Evolutionary conservation across 2,329 filamentous ascomycete genomes (phyloP).

Genomic region (Clonostachys byssicola): DNA sequence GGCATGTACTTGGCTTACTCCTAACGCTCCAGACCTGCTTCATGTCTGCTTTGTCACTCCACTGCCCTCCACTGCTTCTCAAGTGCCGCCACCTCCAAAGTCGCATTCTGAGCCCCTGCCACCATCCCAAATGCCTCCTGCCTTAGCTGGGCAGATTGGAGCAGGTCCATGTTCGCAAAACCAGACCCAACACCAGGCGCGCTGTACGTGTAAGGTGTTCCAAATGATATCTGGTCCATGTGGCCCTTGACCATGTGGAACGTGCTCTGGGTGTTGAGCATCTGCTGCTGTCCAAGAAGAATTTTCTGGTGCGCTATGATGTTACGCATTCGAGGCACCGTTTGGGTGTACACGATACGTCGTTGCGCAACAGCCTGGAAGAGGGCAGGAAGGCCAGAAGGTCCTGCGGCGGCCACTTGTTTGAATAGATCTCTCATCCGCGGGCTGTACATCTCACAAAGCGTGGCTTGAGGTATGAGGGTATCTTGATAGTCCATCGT

Average conservation of each 20-base stretch:
- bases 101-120: conserved; percentile 5
- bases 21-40: neutral
- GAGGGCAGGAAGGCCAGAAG: conserved; percentile 14
- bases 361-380: conserved; percentile 15
- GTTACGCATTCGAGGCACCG: conserved; percentile 15
- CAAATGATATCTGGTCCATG: conserved; percentile 5
- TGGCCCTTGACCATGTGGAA: conserved; percentile 15
- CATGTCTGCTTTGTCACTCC: conserved; percentile 12
- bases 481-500: conserved; percentile 18
- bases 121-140: conserved; percentile 16
- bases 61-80: conserved; percentile 26
- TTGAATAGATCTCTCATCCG: conserved; percentile 27
- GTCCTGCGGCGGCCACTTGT: conserved; percentile 14
- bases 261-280: conserved; percentile 15
- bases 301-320: conserved; percentile 17
- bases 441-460: conserved; percentile 30
- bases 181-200: conserved; percentile 22
- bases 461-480: conserved; percentile 8
- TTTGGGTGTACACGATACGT: conserved; percentile 23
- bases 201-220: conserved; percentile 17
- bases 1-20: too few relatives aligned
- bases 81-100: conserved; percentile 16
- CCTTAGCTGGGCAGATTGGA: conserved; percentile 21
- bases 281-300: conserved; percentile 14
- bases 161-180: conserved; percentile 17